Evolutionary conservation across 2,329 filamentous ascomycete species (phyloP), one percentile per base, ranked within the genome.

Genomic region (Colletotrichum sojae): DNA sequence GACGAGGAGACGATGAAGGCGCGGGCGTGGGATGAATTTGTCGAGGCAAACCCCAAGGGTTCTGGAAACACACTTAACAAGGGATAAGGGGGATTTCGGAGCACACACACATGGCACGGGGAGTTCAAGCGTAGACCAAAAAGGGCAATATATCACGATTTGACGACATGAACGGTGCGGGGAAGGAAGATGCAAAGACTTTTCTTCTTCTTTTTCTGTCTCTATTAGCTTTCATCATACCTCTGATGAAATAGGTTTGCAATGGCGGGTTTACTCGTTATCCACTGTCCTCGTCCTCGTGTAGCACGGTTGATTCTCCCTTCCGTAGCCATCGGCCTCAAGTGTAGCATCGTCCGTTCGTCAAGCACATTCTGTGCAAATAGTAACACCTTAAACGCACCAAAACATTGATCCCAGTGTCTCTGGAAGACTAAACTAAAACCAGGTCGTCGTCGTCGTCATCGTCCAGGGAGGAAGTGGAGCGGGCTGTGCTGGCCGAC

Each of bases 1-100:
- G 96, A 99, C 78, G 89, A 88, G 62, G 96, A 95, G 81, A 98
- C 93, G 5, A 91, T 96, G 87, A 99, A 98, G 83, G 95, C 95
- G 36, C 86, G 96, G 69, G 91, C 91, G 70, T 99, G 96, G 96
- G 96, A 99, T 81, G 95, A 99, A 77, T 99, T 92, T 78, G 91
- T 88, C 27, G 96, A 99, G 79, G 90, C 91, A 3, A 98, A 99
- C 78, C 93, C 94, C 1, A 94, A 91, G 77, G 93, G 93, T 0
- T 89, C 91, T 43, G 93, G 93, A 4, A 97, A 97, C 78, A 96
- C 93, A 1, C 80, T 96, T 71, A 96, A 97, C 79, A 89, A 91
- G 83, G 93, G 93, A 0, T 88, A 63, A 25, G 49, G 63, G 63
- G 13, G 40, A 31, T 49, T 22, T 43, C 25, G 67, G 43, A 67